These are phyloP conservation scores for Sungouiella blattae DNA, from an alignment of 805 yeast genomes.

Conservation along the genomic window DNA sequence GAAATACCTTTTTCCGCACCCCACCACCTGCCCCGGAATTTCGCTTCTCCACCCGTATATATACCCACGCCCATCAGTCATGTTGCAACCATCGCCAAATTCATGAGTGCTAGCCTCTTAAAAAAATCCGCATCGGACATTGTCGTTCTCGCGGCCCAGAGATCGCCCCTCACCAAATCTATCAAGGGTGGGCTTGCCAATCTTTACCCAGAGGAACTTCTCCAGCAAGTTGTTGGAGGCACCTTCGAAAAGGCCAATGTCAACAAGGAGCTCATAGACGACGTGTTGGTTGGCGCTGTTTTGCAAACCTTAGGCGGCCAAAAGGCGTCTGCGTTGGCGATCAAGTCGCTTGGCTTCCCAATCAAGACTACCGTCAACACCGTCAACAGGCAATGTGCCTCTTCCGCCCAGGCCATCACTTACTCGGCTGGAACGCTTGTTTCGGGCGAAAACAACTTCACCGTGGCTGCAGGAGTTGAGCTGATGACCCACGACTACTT, in stretches of 20 bases:
- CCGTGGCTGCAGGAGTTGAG: conserved; percentile 42
- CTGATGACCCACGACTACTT: conserved; percentile 40
- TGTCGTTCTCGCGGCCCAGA: conserved; percentile 32
- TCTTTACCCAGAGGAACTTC: conserved; percentile 33
- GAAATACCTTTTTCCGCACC: conserved; percentile 1
- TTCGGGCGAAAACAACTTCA: conserved; percentile 27
- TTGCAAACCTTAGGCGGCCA: conserved; percentile 37
- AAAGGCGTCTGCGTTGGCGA: conserved; percentile 34
- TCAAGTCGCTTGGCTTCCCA: conserved; percentile 32
- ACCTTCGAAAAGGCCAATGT: conserved; percentile 22
- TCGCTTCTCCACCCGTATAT: too few relatives aligned
- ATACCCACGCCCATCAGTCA: too few relatives aligned
- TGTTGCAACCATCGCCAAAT: too few relatives aligned
- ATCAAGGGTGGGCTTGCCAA: conserved; percentile 34
- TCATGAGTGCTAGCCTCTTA: conserved; percentile 9
- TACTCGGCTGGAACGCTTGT: conserved; percentile 28
- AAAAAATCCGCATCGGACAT: conserved; percentile 27
- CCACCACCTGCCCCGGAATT: neutral
- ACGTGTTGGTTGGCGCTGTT: conserved; percentile 35
- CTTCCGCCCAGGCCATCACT: conserved; percentile 36
- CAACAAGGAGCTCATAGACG: conserved; percentile 26
- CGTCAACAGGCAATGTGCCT: conserved; percentile 37
- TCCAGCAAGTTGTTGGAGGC: conserved; percentile 26
- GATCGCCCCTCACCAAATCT: conserved; percentile 36
- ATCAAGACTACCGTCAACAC: conserved; percentile 31